Evolutionary conservation across 768 basidiomycete genomes (phyloP).

Genomic region (Lactarius vividus): DNA sequence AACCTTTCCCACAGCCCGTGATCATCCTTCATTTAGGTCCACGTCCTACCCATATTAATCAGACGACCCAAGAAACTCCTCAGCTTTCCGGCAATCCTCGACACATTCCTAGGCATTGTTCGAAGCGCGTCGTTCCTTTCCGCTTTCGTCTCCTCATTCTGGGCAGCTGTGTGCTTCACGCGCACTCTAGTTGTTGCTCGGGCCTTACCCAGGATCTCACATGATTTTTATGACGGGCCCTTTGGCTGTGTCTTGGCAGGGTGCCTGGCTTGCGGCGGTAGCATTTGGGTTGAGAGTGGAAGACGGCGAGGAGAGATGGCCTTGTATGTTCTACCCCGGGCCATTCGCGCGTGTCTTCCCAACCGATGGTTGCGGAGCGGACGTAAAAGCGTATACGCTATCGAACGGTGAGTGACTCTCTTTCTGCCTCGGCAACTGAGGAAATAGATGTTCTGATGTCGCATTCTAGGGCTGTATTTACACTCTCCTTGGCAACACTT

Average conservation of each 20-base stretch:
- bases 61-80: constrained; percentile 55
- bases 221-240: constrained; percentile 80
- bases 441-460: constrained; percentile 6
- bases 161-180: constrained; percentile 66
- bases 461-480: constrained; percentile 49
- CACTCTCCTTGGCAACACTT: constrained; percentile 62
- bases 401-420: constrained; percentile 51
- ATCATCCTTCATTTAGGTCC: constrained; percentile 46
- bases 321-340: constrained; percentile 72
- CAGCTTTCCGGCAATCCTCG: constrained; percentile 40
- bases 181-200: constrained; percentile 65
- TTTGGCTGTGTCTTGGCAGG: constrained; percentile 64
- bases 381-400: constrained; percentile 39
- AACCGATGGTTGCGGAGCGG: constrained; percentile 49
- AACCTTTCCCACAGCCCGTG: background rate
- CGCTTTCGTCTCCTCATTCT: constrained; percentile 67
- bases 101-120: constrained; percentile 47
- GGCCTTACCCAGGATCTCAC: constrained; percentile 62
- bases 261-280: constrained; percentile 66
- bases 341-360: constrained; percentile 62
- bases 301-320: constrained; percentile 74
- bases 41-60: constrained; percentile 64
- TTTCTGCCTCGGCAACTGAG: background rate
- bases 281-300: constrained; percentile 77
- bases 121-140: constrained; percentile 74